These are phyloP conservation scores for Gonapodya sp. DNA, from an alignment of 192 early-diverging fungal species.

Conservation along the genomic window DNA sequence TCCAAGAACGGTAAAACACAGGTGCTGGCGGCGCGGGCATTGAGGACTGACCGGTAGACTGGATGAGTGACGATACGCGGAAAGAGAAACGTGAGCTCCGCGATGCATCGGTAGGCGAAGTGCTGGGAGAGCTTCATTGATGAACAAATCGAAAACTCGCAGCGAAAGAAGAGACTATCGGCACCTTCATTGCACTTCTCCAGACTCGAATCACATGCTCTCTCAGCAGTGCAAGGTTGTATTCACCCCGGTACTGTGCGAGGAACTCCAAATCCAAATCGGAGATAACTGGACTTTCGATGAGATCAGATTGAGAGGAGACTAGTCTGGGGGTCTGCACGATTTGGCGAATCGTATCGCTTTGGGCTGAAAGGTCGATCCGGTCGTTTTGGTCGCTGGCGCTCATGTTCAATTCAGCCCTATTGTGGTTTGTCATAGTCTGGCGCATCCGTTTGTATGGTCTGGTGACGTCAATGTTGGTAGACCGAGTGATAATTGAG, in stretches of 20 bases:
- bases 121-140: not conserved
- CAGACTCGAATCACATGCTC: not conserved
- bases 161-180: not conserved
- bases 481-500: no score
- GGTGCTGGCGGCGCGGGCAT: not conserved
- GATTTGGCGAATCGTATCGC: not conserved
- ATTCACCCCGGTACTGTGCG: not conserved
- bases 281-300: not conserved
- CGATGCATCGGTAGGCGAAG: constrained; percentile 7
- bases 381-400: no score
- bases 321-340: not conserved
- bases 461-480: no score
- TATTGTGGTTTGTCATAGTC: no score
- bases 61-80: not conserved
- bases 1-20: not conserved
- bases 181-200: not conserved
- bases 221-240: not conserved
- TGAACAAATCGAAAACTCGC: not conserved
- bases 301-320: not conserved
- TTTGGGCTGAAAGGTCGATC: not conserved
- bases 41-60: not conserved
- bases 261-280: not conserved
- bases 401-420: no score
- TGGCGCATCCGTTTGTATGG: no score
- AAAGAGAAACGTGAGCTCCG: not conserved